These are phyloP conservation scores for Solanum paucissectum DNA, from an alignment of 257 asterid genomes.

Conservation along the genomic window DNA sequence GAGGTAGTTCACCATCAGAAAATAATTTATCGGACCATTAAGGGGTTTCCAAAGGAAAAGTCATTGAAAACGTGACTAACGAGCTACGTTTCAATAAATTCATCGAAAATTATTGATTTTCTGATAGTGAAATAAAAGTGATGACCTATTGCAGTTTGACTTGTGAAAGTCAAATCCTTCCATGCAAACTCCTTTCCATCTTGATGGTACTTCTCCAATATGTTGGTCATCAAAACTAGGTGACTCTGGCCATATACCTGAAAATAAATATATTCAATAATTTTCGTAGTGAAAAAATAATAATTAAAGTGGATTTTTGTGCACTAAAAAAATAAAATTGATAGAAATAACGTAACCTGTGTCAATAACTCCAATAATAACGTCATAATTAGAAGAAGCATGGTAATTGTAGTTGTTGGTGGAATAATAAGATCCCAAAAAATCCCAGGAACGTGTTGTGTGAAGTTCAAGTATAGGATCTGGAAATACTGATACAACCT, in stretches of 20 bases:
- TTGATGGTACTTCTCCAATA: constrained; percentile 51
- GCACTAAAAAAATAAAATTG: not conserved
- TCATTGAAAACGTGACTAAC: not conserved
- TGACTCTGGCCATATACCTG: constrained; percentile 89
- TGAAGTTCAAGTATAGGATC: constrained; percentile 67
- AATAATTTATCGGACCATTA: not conserved
- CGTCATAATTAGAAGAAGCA: constrained; percentile 23
- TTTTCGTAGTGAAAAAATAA: not conserved
- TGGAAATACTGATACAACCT: constrained; percentile 65
- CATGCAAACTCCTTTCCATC: constrained; percentile 83
- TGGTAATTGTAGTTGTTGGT: constrained; percentile 8
- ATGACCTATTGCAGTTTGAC: constrained; percentile 60
- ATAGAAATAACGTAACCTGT: constrained; percentile 37
- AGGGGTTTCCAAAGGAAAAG: not conserved
- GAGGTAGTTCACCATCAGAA: not conserved
- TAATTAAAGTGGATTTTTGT: not conserved
- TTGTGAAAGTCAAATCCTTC: constrained; percentile 46
- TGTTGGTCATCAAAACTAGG: constrained; percentile 50
- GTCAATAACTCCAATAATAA: constrained; percentile 66
- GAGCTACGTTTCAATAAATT: no score
- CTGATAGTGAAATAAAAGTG: not conserved
- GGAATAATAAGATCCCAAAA: constrained; percentile 34
- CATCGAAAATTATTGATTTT: no score
- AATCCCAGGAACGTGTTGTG: constrained; percentile 85
- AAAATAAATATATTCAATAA: not conserved